Base-by-base conservation (phyloP, 2,329 filamentous ascomycete genomes). In the Penicillium capsulatum region DNA sequence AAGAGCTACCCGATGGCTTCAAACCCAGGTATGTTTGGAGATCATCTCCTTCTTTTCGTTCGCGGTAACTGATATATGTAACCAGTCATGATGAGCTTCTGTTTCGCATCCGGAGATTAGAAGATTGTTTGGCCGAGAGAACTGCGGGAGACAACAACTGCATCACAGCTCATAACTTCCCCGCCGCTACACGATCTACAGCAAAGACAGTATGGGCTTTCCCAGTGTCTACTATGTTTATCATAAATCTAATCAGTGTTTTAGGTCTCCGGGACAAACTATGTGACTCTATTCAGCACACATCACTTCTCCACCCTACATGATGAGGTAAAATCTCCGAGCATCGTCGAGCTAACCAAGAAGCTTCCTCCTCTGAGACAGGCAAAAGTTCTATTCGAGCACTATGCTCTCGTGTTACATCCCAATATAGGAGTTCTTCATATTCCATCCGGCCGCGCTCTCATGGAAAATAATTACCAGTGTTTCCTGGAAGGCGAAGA, bases 361-460 rank as follows among this genome's bases (percentile, higher is more conserved):
- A 34, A 44, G 8, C 42, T 52, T 8, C 49, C 49, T 16, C 49
- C 49, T 2, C 17, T 50, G 17, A 27, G 44, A 13, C 44, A 52
- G 22, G 49, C 49, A 8, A 43, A 31, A 17, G 31, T 36, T 9
- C 28, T 52, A 11, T 45, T 52, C 24, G 17, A 36, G 7, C 44
- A 52, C 31, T 52, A 48, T 34, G 38, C 36, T 22, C 29, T 16
- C 5, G 37, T 29, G 10, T 11, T 50, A 17, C 49, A 52, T 11
- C 47, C 49, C n/a, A 48, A 40, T 9, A 37, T 45, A 13, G 47
- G 44, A 10, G 35, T 52, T 8, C 36, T 50, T n/a, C 49, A 50
- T 33, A 41, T 52, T 16, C 49, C 49, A 2, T 44, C 47, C 4
- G 40, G 39, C 6, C 34, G 40, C 14, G 7, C 1, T 5, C 31